Percentiles rank a stretch among this genome's conserved stretches.
Conservation (phyloP, 2,329 filamentous ascomycete genomes). For the Fonsecaea multimorphosa region DNA sequence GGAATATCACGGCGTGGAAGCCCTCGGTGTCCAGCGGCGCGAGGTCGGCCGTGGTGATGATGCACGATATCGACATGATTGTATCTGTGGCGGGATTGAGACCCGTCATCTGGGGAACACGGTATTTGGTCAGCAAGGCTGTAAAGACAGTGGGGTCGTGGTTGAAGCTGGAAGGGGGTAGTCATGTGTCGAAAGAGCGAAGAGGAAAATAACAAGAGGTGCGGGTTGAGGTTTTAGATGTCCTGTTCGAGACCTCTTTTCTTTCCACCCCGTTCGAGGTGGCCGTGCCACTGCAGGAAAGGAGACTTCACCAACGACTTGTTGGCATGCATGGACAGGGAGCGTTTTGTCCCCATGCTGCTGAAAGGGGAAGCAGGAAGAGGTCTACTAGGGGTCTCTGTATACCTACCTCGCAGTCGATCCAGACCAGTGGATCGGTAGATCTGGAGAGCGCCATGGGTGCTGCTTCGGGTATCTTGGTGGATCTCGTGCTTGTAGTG, state of each 20-base stretch:
- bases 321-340: background rate
- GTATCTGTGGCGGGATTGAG: constrained; percentile 77
- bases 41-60: constrained; percentile 82
- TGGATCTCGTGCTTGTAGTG: background rate
- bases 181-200: background rate
- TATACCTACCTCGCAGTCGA: constrained; percentile 71
- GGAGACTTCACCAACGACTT: background rate
- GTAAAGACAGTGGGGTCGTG: background rate
- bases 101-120: constrained; percentile 78
- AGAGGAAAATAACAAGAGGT: background rate
- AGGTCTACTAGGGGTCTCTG: background rate
- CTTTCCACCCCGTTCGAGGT: background rate
- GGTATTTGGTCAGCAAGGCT: constrained; percentile 15
- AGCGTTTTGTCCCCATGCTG: background rate
- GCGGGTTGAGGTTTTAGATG: background rate
- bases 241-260: background rate
- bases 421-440: constrained; percentile 78
- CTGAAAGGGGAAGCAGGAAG: background rate
- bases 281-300: background rate
- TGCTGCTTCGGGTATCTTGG: background rate
- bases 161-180: background rate
- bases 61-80: constrained; percentile 90
- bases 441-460: constrained; percentile 57
- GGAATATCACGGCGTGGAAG: constrained; percentile 81
- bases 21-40: constrained; percentile 76